Evolutionary conservation across 2,329 filamentous ascomycete genomes (phyloP), one percentile per base, ranked within the genome.

Genomic region (Fusarium metavorans): DNA sequence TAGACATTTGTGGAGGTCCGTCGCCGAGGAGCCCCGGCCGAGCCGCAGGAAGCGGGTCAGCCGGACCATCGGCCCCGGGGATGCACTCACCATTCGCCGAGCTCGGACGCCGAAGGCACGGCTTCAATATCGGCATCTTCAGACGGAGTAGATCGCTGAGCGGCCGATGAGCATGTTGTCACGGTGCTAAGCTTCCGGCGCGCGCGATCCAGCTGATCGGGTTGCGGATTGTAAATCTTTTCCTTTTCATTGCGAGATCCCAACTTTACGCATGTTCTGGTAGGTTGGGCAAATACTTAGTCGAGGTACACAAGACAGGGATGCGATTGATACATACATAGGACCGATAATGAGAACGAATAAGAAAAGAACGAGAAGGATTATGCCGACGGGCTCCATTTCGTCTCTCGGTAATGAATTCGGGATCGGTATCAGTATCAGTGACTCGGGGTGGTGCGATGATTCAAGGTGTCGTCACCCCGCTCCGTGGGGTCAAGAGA

Each of bases 181-280:
- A 82, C 81, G 18, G 77, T 75, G 56, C 70, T 79, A 20, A 82
- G 74, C 58, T 82, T 82, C 39, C 73, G 76, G 6, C 79, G 78
- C 1, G 81, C 81, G 45, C 75, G 59, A 20, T 72, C 62, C 14
- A 80, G 52, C 35, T 79, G 74, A 41, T 66, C 64, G 14, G 73
- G 76, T 20, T 77, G 65, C 7, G 76, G 72, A 37, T 75, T 74
- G 58, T 73, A 76, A 37, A 76, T 32, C 34, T 73, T 73, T 64
- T 70, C 58, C 9, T 54, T 57, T 30, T 57, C 54, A 3, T 56
- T 56, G n/a, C 74, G 71, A 2, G 67, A 67, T 25, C 72, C 66
- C 43, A 75, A 27, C 41, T 62, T 75, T 10, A 72, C 64, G 41
- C 77, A 78, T 48, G 65, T 74, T 32, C 77, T 79, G 52, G 3